A percentile compares a stretch with the other conserved stretches of the same genome.
phyloP scores from a whole-genome alignment of 139 green algal genomes.

The Microglena sp. region DNA sequence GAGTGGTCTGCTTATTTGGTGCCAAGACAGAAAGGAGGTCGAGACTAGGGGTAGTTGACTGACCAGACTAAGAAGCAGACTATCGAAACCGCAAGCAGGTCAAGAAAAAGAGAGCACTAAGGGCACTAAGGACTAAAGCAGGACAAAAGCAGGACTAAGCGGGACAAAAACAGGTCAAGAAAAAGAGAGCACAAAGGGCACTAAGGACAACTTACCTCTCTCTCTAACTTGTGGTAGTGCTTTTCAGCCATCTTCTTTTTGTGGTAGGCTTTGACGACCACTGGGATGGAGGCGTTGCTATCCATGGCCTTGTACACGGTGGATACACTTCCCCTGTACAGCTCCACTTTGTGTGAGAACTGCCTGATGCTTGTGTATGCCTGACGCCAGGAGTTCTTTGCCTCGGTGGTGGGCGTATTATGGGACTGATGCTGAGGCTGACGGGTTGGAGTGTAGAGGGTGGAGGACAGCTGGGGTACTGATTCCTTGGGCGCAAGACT shows the following conservation, averaged over 20 bases:
- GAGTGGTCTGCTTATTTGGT: no score
- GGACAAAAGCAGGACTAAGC: neutral
- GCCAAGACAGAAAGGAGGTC: no score
- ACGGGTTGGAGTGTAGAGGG: no score
- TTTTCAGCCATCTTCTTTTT: constrained; percentile 59
- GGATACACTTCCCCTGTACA: constrained; percentile 61
- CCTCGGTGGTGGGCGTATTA: no score
- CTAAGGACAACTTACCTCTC: no score
- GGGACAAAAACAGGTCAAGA: constrained; percentile 14
- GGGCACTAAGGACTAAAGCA: neutral
- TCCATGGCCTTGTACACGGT: constrained; percentile 57
- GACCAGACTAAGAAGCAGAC: neutral
- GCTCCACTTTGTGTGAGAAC: constrained; percentile 43
- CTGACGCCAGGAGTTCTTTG: no score
- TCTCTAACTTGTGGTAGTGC: constrained; percentile 55
- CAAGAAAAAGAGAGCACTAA: neutral
- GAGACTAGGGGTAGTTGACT: no score
- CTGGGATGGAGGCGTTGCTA: constrained; percentile 19
- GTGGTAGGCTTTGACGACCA: constrained; percentile 76
- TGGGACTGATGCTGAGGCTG: no score
- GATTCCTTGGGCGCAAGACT: no score
- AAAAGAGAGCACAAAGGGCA: no score
- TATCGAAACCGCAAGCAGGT: neutral
- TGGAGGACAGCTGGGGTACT: no score
- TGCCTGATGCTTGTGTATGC: constrained; percentile 36